Percentiles rank a stretch among this genome's conserved stretches.
phyloP scores from a whole-genome alignment of 768 basidiomycete species.

The Auriscalpium orientale region DNA sequence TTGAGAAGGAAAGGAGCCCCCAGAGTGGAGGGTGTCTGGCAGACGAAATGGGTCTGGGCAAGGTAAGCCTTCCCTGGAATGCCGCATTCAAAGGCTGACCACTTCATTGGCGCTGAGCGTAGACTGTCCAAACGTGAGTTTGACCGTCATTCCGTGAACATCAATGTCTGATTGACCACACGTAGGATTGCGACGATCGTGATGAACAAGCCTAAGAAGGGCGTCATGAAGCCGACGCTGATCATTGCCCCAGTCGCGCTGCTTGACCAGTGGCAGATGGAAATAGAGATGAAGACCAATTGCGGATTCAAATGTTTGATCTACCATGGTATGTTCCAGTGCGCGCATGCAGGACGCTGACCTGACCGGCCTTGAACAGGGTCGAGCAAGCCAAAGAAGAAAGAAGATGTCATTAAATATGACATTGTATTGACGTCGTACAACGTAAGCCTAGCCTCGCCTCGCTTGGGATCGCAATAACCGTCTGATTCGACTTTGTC shows the following conservation, averaged over 20 bases:
- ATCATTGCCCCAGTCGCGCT: conserved; percentile 62
- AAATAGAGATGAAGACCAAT: conserved; percentile 52
- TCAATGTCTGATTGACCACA: background rate
- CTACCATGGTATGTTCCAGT: conserved; percentile 43
- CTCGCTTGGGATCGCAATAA: background rate
- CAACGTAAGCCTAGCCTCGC: conserved; percentile 23
- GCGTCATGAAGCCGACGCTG: conserved; percentile 51
- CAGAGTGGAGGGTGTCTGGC: conserved; percentile 25
- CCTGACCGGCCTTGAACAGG: conserved; percentile 16
- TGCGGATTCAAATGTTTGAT: conserved; percentile 42
- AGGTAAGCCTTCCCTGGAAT: conserved; percentile 24
- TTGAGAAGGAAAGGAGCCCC: conserved; percentile 25
- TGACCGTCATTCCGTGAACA: background rate
- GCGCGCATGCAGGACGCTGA: background rate
- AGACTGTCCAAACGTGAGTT: conserved; percentile 24
- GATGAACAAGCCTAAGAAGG: conserved; percentile 43
- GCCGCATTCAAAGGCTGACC: background rate
- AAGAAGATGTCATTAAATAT: conserved; percentile 34
- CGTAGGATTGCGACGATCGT: conserved; percentile 47
- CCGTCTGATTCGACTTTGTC: background rate
- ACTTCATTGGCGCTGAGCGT: background rate
- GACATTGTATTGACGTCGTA: conserved; percentile 32
- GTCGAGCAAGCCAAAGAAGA: conserved; percentile 36
- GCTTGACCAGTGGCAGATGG: conserved; percentile 58
- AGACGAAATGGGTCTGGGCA: conserved; percentile 49